Conservation (phyloP, 2,329 filamentous ascomycete genomes). For the Plenodomus biglobosus region DNA sequence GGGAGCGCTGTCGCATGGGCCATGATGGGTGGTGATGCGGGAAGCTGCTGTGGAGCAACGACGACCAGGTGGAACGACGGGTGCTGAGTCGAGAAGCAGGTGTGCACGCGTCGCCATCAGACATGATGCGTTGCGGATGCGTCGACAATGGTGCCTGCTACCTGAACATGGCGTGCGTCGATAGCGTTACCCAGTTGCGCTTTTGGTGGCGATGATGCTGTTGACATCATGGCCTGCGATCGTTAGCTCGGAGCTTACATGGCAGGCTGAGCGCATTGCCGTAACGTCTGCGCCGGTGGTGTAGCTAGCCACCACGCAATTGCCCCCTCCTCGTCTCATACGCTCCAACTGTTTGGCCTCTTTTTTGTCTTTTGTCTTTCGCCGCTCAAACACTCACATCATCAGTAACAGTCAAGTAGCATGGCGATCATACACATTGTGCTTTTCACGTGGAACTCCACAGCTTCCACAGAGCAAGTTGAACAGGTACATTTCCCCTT, state of each 20-base stretch:
- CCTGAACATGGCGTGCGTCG: neutral
- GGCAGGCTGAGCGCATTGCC: constrained; percentile 27
- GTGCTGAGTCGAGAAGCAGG: constrained; percentile 5
- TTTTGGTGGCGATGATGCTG: too few relatives aligned
- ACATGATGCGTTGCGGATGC: constrained; percentile 3
- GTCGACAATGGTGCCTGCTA: neutral
- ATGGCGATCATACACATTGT: constrained; percentile 72
- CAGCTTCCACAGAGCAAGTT: constrained; percentile 52
- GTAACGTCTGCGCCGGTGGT: constrained; percentile 9
- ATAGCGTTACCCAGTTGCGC: too few relatives aligned
- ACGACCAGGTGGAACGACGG: neutral
- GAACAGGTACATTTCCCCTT: constrained; percentile 52
- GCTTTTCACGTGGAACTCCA: constrained; percentile 65
- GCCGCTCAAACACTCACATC: neutral
- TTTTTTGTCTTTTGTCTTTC: neutral
- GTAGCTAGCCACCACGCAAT: neutral
- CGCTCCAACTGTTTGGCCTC: too few relatives aligned
- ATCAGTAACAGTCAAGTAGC: neutral
- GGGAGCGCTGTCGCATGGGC: constrained; percentile 32
- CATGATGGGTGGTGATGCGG: constrained; percentile 25
- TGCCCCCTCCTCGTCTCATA: neutral
- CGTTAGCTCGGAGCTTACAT: constrained; percentile 26
- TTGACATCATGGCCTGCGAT: too few relatives aligned
- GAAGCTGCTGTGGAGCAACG: constrained; percentile 4
- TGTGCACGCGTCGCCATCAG: neutral